Percentiles rank a stretch among this genome's conserved stretches.
Conservation (phyloP, 805 yeast species). For the Candida awuae region DNA sequence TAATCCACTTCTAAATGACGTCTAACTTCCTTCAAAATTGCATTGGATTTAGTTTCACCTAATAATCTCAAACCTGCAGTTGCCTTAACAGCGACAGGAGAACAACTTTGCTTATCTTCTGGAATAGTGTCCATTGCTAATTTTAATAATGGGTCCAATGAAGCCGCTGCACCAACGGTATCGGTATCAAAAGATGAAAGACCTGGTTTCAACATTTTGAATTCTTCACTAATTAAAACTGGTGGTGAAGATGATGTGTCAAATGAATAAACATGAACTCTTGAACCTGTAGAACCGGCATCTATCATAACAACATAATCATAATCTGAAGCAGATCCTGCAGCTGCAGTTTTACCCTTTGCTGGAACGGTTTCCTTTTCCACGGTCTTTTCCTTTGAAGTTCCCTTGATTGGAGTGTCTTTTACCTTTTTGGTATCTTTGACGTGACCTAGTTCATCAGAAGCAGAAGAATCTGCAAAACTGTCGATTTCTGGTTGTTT, state of each 20-base stretch:
- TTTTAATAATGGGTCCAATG: slow-evolving; percentile 74
- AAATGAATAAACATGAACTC: slow-evolving; percentile 90
- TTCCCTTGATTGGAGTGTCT: neutral
- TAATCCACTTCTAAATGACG: slow-evolving; percentile 65
- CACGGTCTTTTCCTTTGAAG: neutral
- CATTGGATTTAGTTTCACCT: slow-evolving; percentile 65
- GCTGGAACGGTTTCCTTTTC: neutral
- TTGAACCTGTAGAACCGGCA: slow-evolving; percentile 96
- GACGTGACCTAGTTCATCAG: neutral
- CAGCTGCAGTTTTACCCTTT: neutral
- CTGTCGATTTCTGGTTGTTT: neutral
- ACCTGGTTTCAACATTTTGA: slow-evolving; percentile 89
- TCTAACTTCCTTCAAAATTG: slow-evolving; percentile 71
- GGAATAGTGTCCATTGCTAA: slow-evolving; percentile 77
- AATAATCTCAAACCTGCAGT: slow-evolving; percentile 91
- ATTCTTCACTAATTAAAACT: slow-evolving; percentile 64
- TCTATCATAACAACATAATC: slow-evolving; percentile 90
- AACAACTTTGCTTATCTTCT: slow-evolving; percentile 58
- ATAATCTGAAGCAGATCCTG: slow-evolving; percentile 20
- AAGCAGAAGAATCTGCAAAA: neutral
- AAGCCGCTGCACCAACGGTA: slow-evolving; percentile 77
- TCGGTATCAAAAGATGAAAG: slow-evolving; percentile 78
- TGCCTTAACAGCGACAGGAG: slow-evolving; percentile 95
- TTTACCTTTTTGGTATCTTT: neutral
- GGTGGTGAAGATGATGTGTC: slow-evolving; percentile 85